A percentile compares a stretch with the other conserved stretches of the same genome.
Conservation (phyloP, 345 rosid genomes). For the Citrus sp. region DNA sequence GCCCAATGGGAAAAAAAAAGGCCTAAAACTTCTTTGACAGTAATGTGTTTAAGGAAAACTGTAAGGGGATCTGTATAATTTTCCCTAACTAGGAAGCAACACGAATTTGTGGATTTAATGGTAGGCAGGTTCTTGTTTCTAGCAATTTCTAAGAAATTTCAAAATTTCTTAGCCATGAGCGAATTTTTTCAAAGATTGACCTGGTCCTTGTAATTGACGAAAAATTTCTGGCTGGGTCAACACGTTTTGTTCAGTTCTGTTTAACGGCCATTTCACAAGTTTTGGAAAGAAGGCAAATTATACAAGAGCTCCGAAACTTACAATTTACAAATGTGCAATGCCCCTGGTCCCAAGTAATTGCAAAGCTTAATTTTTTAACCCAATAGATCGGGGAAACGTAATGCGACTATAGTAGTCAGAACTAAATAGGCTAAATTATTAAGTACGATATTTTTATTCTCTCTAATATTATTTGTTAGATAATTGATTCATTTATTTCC, state of each 20-base stretch:
- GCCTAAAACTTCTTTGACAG: neutral
- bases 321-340: no score
- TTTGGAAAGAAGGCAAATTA: neutral
- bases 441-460: no score
- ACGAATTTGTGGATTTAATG: no score
- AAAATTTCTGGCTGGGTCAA: neutral
- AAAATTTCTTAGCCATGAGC: neutral
- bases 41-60: neutral
- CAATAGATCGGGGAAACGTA: neutral
- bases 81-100: neutral
- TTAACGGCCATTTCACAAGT: neutral
- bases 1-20: no score
- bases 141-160: neutral
- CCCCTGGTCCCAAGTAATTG: neutral
- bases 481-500: no score
- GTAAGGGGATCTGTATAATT: neutral
- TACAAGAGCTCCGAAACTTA: no score
- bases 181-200: neutral
- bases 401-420: no score
- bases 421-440: no score
- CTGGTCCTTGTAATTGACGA: no score
- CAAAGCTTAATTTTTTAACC: neutral
- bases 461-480: no score
- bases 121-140: neutral
- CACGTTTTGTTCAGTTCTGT: neutral